Evolutionary conservation across 345 rosid genomes (phyloP), one percentile per base, ranked within the genome.

Genomic region (Mercurialis annua): DNA sequence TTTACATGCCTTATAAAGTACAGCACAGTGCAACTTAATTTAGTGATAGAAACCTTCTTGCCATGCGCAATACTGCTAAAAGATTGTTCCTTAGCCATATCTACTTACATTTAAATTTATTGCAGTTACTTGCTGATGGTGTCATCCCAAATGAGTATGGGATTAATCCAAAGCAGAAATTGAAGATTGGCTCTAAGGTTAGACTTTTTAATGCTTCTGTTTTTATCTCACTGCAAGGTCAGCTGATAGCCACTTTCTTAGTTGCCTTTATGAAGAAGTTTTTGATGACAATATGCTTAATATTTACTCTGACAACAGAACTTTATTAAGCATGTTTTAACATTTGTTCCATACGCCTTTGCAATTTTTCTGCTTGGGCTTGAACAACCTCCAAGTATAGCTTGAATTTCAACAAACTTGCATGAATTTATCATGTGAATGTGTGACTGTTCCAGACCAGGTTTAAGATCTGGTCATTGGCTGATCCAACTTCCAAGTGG

Each of bases 141-240:
- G 98, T 94, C 69, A 89, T 94, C 55, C 99, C 99, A 66, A 94
- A 94, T 66, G 99, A 89, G 81, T 94, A 91, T 68, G 99, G 99
- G 62, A 86, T 94, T 70, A 91, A 94, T 86, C 97, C 99, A 66
- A 84, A 86, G 65, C 96, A 94, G 76, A 94, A 89, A 81, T 80
- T 94, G 75, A 89, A 89, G 81, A 91, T 94, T 52, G 98, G 99
- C 66, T 94, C 99, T 38, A 89, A 91, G 99, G 97, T 93, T 65
- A 57, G 65, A 64, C 21, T n/a, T 67, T 16, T 33, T 7, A 34
- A 36, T 57, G 48, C 11, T 49, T 29, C 59, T 34, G 30, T 20
- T 55, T 26, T 14, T 54, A 1, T 20, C 24, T 43, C 55, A 42
- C n/a, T 20, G 31, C 4, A 16, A 42, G 30, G 24, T 50, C 7